These are phyloP conservation scores for Zygosaccharomyces gambellarensis DNA, from an alignment of 805 yeast genomes.

Conservation along the genomic window DNA sequence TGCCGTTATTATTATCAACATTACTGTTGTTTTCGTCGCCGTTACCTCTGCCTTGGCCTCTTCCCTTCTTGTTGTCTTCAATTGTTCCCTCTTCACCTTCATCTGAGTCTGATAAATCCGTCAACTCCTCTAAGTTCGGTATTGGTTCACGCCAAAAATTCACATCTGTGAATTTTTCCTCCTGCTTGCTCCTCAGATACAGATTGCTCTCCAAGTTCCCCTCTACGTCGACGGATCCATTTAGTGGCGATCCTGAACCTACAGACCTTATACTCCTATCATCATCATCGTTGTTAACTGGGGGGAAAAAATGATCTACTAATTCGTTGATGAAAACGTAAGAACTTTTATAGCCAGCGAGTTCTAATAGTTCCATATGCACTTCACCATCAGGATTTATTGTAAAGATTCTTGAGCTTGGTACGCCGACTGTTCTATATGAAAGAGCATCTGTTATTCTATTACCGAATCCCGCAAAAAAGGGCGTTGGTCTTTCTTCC, in stretches of 20 bases:
- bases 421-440: conserved; percentile 88
- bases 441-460: conserved; percentile 94
- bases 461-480: conserved; percentile 97
- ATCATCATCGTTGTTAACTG: conserved; percentile 44
- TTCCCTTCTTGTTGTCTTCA: not conserved
- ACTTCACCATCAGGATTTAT: conserved; percentile 96
- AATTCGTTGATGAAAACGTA: conserved; percentile 87
- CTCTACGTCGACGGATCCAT: conserved; percentile 18
- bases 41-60: conserved; percentile 5
- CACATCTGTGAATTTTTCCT: conserved; percentile 66
- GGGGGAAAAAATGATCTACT: conserved; percentile 97
- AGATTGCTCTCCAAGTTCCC: conserved; percentile 18
- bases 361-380: conserved; percentile 89
- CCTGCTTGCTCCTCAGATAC: conserved; percentile 25
- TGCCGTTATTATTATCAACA: not conserved
- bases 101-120: conserved; percentile 44
- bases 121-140: conserved; percentile 53
- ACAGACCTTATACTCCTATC: conserved; percentile 29
- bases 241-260: conserved; percentile 32
- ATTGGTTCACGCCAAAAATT: conserved; percentile 90
- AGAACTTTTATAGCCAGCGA: conserved; percentile 87
- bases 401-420: conserved; percentile 90
- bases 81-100: conserved; percentile 13
- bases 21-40: conserved; percentile 3
- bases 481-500: conserved; percentile 63